Base-by-base conservation (phyloP, 164 flowering plant species). In the Stephania japonica region DNA sequence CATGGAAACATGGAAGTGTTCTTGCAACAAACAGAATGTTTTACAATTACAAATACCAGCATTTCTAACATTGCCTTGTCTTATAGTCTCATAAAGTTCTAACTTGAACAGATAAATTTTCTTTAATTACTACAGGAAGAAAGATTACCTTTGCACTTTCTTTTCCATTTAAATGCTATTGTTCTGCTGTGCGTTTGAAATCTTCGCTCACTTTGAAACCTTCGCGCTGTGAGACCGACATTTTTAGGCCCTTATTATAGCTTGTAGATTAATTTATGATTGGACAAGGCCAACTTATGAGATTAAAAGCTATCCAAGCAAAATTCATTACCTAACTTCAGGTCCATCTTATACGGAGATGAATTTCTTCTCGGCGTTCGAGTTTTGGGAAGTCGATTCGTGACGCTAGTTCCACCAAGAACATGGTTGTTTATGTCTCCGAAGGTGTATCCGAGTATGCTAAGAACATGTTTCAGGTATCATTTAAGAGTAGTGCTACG, bases 381-480 rank as follows among this genome's bases (percentile, higher is more conserved):
- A 62, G 99, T 94, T 72, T 81, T 94, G 19, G 99, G 38, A 94
- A 91, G 75, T 94, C 99, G 27, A 91, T 93, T 62, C 82, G 97
- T 4, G 91, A 88, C 66, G 90, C 97, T 66, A 89, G 96, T 74
- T 86, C 99, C 10, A 87, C 73, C 16, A 93, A 87, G 75, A 96
- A 91, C 61, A 91, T 95, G 94, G 96, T 95, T 25, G 98, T 84
- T 76, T 78, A 93, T 65, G 97, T 95, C 73, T 95, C 99, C 12
- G 99, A 95, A 81, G 99, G 99, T 11, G 98, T 95, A 64, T 91
- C 99, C 14, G 86, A 86, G 53, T 89, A 86, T 73, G 91, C 99
- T 16, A 89, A 83, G 73, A 81, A 81, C 76, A 93, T 93, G 21
- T 89, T 95, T 65, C 11, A 83, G 97, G 99, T 88, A 74, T 24